A percentile compares a stretch with the other conserved stretches of the same genome.
Evolutionary conservation across 192 early-diverging fungal genomes (phyloP).

Genomic region (Coemansia sp.): DNA sequence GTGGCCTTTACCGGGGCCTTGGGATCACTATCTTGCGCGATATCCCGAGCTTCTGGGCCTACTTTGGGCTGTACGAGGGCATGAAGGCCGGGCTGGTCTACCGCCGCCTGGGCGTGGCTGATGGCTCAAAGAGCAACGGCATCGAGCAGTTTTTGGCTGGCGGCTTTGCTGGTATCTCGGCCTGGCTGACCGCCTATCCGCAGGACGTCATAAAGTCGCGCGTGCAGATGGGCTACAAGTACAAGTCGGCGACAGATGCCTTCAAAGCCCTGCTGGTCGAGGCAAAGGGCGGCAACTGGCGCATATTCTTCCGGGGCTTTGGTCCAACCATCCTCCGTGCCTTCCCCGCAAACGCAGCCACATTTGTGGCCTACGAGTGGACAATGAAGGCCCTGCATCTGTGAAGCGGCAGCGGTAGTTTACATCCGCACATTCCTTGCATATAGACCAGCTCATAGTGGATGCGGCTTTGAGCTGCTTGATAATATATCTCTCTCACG

Average conservation of each 20-base stretch:
- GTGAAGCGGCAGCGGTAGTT: not conserved
- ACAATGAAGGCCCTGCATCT: constrained; percentile 36
- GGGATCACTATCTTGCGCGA: constrained; percentile 78
- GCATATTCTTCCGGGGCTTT: constrained; percentile 56
- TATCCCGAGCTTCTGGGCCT: constrained; percentile 71
- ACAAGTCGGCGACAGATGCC: constrained; percentile 53
- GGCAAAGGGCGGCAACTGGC: constrained; percentile 41
- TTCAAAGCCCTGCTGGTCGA: constrained; percentile 61
- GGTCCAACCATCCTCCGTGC: constrained; percentile 56
- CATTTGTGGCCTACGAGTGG: constrained; percentile 79
- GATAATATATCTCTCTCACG: no score
- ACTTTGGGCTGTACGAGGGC: constrained; percentile 84
- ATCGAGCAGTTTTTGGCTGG: constrained; percentile 75
- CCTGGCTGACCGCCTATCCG: constrained; percentile 86
- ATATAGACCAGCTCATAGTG: not conserved
- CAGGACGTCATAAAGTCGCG: constrained; percentile 81
- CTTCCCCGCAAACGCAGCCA: constrained; percentile 82
- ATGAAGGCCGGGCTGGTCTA: constrained; percentile 76
- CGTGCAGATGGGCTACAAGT: constrained; percentile 62
- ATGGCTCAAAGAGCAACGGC: constrained; percentile 55
- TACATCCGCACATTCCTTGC: not conserved
- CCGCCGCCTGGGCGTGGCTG: constrained; percentile 52
- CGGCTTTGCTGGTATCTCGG: constrained; percentile 75
- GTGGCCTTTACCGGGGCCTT: constrained; percentile 79
- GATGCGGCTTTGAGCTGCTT: not conserved